Conservation (phyloP, 2,329 filamentous ascomycete genomes). For the Penicillium sp. region DNA sequence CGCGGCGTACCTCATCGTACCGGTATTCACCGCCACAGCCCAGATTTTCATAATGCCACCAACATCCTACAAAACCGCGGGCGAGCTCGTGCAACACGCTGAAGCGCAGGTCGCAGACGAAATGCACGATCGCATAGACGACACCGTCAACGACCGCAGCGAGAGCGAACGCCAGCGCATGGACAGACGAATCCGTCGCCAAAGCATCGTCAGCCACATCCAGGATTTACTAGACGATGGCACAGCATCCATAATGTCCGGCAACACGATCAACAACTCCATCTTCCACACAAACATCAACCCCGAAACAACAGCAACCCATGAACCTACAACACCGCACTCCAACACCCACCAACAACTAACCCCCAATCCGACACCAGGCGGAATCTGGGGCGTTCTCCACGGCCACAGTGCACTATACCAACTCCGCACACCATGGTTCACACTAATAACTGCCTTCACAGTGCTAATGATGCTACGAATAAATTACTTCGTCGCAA, state of each 20-base stretch:
- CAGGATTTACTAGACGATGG: constrained; percentile 64
- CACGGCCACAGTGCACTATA: constrained; percentile 67
- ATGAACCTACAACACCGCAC: constrained; percentile 16
- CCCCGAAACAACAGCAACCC: neutral
- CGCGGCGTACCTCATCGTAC: constrained; percentile 67
- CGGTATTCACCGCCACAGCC: constrained; percentile 60
- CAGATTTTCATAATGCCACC: constrained; percentile 71
- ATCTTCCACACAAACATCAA: constrained; percentile 14
- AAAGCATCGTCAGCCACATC: constrained; percentile 66
- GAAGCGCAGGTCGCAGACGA: constrained; percentile 56
- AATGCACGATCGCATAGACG: constrained; percentile 55
- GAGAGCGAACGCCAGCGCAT: constrained; percentile 50
- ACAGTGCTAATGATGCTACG: constrained; percentile 74
- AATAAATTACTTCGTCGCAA: constrained; percentile 93
- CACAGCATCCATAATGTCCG: constrained; percentile 9
- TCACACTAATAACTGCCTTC: constrained; percentile 80
- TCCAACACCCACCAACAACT: constrained; percentile 33
- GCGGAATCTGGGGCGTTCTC: constrained; percentile 81
- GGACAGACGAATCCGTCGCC: constrained; percentile 58
- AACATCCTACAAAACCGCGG: constrained; percentile 78
- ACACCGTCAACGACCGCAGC: constrained; percentile 49
- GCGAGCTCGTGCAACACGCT: constrained; percentile 73
- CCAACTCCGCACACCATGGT: constrained; percentile 80
- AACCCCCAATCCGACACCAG: constrained; percentile 43
- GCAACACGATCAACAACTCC: constrained; percentile 13